Evolutionary conservation across 2,329 filamentous ascomycete genomes (phyloP).

Genomic region (Penicillium verrucosum): DNA sequence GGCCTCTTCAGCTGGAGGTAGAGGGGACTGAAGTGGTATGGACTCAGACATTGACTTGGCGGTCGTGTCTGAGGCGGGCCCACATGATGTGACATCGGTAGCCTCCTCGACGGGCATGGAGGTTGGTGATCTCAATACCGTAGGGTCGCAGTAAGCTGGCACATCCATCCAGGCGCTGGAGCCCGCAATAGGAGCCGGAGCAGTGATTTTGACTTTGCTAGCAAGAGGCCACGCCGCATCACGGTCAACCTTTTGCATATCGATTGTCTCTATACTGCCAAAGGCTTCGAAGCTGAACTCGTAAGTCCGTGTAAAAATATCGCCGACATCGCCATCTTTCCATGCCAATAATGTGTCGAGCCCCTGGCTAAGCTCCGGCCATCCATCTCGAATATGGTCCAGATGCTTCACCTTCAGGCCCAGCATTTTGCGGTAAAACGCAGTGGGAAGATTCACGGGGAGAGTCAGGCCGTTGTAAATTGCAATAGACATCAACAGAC

Average conservation of each 20-base stretch:
- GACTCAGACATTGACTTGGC: slow-evolving; percentile 26
- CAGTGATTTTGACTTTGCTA: slow-evolving; percentile 2
- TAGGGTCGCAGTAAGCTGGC: slow-evolving; percentile 19
- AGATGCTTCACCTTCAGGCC: slow-evolving; percentile 65
- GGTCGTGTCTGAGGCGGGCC: slow-evolving; percentile 14
- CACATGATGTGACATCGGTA: slow-evolving; percentile 2
- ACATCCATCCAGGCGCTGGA: slow-evolving; percentile 25
- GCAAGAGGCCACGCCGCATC: slow-evolving; percentile 37
- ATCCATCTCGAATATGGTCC: slow-evolving; percentile 78
- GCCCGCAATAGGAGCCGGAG: slow-evolving; percentile 1
- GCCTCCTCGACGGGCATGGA: slow-evolving; percentile 24
- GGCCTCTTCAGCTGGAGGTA: slow-evolving; percentile 50
- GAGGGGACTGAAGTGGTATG: slow-evolving; percentile 26
- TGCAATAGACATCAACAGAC: slow-evolving; percentile 81
- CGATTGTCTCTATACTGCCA: slow-evolving; percentile 52
- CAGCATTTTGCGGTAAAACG: slow-evolving; percentile 77
- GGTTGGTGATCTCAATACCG: slow-evolving; percentile 20
- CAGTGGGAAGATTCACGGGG: slow-evolving; percentile 81
- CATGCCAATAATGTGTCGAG: slow-evolving; percentile 71
- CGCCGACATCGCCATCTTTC: slow-evolving; percentile 75
- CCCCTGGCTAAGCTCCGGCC: slow-evolving; percentile 75
- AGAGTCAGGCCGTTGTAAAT: slow-evolving; percentile 91
- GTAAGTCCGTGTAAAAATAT: slow-evolving; percentile 80
- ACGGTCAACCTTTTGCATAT: slow-evolving; percentile 49
- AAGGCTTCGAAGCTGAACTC: slow-evolving; percentile 70